A percentile compares a stretch with the other conserved stretches of the same genome.
Evolutionary conservation across 352 stramenopile species (phyloP).

Genomic region (Phytopythium delawarense): DNA sequence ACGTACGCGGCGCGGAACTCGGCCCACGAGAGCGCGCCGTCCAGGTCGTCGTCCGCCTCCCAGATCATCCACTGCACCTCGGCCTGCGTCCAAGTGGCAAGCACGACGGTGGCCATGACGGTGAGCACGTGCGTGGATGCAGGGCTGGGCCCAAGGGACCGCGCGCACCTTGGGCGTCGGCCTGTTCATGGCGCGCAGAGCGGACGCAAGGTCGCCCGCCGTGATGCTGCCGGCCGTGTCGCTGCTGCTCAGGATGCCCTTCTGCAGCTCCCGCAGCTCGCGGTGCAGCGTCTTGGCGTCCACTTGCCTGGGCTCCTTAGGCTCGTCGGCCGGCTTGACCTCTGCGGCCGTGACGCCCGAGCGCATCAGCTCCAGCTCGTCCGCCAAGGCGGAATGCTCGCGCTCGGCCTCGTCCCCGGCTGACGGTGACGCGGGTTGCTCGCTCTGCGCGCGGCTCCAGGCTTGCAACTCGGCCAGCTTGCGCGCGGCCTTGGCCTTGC

Average conservation of each 20-base stretch:
- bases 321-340: background rate
- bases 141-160: background rate
- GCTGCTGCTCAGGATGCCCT: constrained; percentile 24
- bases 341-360: constrained; percentile 5
- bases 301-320: background rate
- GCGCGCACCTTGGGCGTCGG: constrained; percentile 25
- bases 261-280: constrained; percentile 51
- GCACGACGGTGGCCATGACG: no score
- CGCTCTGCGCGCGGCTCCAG: constrained; percentile 12
- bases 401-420: background rate
- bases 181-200: constrained; percentile 34
- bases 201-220: constrained; percentile 36
- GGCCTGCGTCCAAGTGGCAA: constrained; percentile 25
- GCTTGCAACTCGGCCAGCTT: constrained; percentile 31
- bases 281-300: constrained; percentile 14
- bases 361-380: constrained; percentile 24
- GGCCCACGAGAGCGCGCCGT: constrained; percentile 88
- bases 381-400: constrained; percentile 16
- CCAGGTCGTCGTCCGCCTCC: constrained; percentile 95
- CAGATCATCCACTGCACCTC: constrained; percentile 96
- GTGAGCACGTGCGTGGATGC: background rate
- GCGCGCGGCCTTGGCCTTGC: constrained; percentile 35
- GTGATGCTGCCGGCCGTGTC: constrained; percentile 38
- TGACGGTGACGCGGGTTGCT: background rate
- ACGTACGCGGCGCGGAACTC: constrained; percentile 93